A percentile compares a stretch with the other conserved stretches of the same genome.
These are phyloP conservation scores for Bruguiera hainesii DNA, from an alignment of 441 rosid species.

Conservation along the genomic window DNA sequence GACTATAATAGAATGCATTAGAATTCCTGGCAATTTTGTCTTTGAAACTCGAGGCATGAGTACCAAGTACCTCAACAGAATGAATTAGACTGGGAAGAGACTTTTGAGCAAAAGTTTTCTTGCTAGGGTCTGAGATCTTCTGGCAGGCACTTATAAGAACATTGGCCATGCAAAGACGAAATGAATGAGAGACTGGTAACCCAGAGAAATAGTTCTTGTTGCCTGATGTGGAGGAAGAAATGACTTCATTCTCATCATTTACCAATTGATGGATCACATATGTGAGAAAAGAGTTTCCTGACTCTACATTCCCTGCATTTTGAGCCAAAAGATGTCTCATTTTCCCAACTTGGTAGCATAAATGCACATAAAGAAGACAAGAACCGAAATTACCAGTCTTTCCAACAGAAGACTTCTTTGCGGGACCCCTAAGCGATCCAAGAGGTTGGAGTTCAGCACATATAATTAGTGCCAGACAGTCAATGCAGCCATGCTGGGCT, in stretches of 20 bases:
- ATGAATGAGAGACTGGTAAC: conserved; percentile 36
- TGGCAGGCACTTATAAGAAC: conserved; percentile 86
- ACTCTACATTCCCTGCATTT: conserved; percentile 39
- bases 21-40: not conserved
- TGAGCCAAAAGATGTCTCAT: conserved; percentile 22
- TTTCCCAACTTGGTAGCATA: conserved; percentile 5
- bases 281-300: conserved; percentile 37
- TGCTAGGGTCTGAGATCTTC: conserved; percentile 59
- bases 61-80: conserved; percentile 53
- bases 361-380: conserved; percentile 21
- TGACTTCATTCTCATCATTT: conserved; percentile 35
- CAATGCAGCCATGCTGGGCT: conserved; percentile 94
- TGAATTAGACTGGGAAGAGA: conserved; percentile 51
- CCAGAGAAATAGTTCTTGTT: conserved; percentile 26
- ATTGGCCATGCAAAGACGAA: conserved; percentile 89
- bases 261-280: conserved; percentile 50
- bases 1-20: too few relatives aligned
- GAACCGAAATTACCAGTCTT: conserved; percentile 35
- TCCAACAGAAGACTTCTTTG: conserved; percentile 24
- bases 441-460: conserved; percentile 70
- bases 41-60: conserved; percentile 1
- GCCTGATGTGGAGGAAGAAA: conserved; percentile 23
- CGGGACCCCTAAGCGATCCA: conserved; percentile 33
- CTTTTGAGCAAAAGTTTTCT: conserved; percentile 51
- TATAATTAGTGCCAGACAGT: conserved; percentile 79